Conservation (phyloP, 768 basidiomycete species). For the Pisolithus tinctorius region DNA sequence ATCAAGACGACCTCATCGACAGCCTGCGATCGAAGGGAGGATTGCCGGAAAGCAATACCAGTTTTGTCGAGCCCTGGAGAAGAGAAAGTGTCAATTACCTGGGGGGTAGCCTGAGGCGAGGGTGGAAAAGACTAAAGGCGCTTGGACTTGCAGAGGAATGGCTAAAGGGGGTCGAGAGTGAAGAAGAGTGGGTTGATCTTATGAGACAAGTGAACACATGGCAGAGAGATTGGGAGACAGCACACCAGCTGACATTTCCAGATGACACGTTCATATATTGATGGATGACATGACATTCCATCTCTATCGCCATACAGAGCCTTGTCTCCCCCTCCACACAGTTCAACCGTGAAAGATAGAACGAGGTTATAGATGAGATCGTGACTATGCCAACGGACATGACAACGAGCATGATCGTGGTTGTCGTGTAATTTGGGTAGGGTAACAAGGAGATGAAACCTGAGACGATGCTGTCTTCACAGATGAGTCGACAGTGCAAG, state of each 20-base stretch:
- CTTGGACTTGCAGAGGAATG: constrained; percentile 33
- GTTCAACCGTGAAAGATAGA: too few relatives aligned
- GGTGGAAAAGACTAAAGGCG: constrained; percentile 31
- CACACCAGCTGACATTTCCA: not conserved
- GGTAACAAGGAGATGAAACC: constrained; percentile 24
- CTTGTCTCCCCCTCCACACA: too few relatives aligned
- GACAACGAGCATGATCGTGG: too few relatives aligned
- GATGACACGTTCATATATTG: not conserved
- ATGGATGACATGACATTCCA: too few relatives aligned
- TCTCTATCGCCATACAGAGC: too few relatives aligned
- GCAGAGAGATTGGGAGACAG: constrained; percentile 43
- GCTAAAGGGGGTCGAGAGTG: constrained; percentile 40
- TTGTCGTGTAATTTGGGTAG: too few relatives aligned
- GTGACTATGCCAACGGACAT: too few relatives aligned
- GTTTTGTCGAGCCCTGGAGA: constrained; percentile 47
- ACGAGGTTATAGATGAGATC: too few relatives aligned
- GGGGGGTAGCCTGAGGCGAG: constrained; percentile 26
- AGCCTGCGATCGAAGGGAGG: constrained; percentile 17
- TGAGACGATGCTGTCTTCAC: constrained; percentile 39
- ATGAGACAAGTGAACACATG: constrained; percentile 40
- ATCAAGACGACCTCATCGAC: constrained; percentile 30
- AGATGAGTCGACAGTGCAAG: constrained; percentile 34
- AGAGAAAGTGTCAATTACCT: constrained; percentile 26
- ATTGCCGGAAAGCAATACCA: constrained; percentile 36
- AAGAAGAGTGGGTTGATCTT: constrained; percentile 41